These are phyloP conservation scores for Penicillium malachiteum DNA, from an alignment of 495 filamentous ascomycete species.

Conservation along the genomic window DNA sequence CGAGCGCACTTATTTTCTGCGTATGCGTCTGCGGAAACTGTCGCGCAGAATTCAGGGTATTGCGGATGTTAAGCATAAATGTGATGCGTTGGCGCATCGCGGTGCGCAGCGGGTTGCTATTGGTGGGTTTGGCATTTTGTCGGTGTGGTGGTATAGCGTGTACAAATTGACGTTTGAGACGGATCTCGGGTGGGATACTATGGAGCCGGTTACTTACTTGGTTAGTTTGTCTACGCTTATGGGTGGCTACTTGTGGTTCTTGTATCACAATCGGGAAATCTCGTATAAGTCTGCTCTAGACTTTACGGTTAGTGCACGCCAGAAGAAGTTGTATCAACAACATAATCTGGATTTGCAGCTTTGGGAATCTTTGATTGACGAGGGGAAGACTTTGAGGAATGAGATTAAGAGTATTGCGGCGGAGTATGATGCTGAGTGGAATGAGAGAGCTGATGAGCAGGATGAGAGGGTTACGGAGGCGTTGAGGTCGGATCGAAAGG, in stretches of 20 bases:
- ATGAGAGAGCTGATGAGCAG: slow-evolving; percentile 77
- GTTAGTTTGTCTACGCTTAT: slow-evolving; percentile 81
- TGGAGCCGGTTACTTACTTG: slow-evolving; percentile 90
- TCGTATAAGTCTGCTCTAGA: slow-evolving; percentile 83
- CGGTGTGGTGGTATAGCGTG: slow-evolving; percentile 78
- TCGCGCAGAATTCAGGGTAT: slow-evolving; percentile 63
- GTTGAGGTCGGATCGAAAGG: slow-evolving; percentile 61
- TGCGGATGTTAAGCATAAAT: slow-evolving; percentile 74
- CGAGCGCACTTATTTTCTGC: slow-evolving; percentile 84
- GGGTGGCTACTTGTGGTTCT: slow-evolving; percentile 88
- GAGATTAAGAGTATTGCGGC: slow-evolving; percentile 81
- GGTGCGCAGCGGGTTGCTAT: slow-evolving; percentile 78
- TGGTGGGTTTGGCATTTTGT: slow-evolving; percentile 68
- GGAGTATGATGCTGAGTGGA: slow-evolving; percentile 94
- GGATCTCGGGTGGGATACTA: slow-evolving; percentile 80
- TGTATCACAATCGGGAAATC: slow-evolving; percentile 89
- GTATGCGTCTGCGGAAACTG: slow-evolving; percentile 70
- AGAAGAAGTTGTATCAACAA: slow-evolving; percentile 71
- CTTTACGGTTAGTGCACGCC: slow-evolving; percentile 75
- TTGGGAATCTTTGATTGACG: slow-evolving; percentile 79
- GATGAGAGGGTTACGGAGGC: slow-evolving; percentile 70
- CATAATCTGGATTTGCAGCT: slow-evolving; percentile 71
- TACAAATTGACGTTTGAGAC: slow-evolving; percentile 79
- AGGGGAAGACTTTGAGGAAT: slow-evolving; percentile 72
- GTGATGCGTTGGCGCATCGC: slow-evolving; percentile 72